phyloP scores from a whole-genome alignment of 306 rosid genomes.

The Arachis hypogaea region DNA sequence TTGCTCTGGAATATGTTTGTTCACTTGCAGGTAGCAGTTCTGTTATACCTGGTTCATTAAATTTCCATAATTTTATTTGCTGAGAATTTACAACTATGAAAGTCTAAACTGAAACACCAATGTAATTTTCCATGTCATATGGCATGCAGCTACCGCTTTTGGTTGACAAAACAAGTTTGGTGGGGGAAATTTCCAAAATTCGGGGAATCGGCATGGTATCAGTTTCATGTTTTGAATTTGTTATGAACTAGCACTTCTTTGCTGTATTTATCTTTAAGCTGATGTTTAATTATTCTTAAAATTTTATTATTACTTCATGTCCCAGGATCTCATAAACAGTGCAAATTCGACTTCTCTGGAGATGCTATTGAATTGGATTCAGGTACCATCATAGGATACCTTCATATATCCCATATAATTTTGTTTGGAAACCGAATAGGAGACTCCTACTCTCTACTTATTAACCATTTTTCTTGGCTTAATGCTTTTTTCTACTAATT shows the following conservation, averaged over 20 bases:
- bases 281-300: constrained; percentile 9
- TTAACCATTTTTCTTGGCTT: neutral
- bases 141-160: constrained; percentile 84
- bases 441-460: constrained; percentile 6
- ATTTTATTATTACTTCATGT: constrained; percentile 30
- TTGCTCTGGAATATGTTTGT: constrained; percentile 93
- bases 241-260: neutral
- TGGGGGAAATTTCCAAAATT: constrained; percentile 75
- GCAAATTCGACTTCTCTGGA: constrained; percentile 63
- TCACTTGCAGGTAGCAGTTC: constrained; percentile 68
- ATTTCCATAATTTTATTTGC: constrained; percentile 12
- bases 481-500: constrained; percentile 5
- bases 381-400: constrained; percentile 55
- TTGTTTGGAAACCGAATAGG: neutral
- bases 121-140: constrained; percentile 29
- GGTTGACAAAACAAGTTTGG: constrained; percentile 69
- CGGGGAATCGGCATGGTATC: constrained; percentile 59
- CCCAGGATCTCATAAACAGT: constrained; percentile 53
- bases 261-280: constrained; percentile 20
- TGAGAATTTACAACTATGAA: constrained; percentile 15
- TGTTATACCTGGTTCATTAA: constrained; percentile 24
- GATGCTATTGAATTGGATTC: constrained; percentile 81
- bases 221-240: constrained; percentile 24
- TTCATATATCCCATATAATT: neutral
- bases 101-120: constrained; percentile 16